Evolutionary conservation across 306 rosid species (phyloP), one percentile per base, ranked within the genome.

Genomic region (Lithocarpus polystachyus): DNA sequence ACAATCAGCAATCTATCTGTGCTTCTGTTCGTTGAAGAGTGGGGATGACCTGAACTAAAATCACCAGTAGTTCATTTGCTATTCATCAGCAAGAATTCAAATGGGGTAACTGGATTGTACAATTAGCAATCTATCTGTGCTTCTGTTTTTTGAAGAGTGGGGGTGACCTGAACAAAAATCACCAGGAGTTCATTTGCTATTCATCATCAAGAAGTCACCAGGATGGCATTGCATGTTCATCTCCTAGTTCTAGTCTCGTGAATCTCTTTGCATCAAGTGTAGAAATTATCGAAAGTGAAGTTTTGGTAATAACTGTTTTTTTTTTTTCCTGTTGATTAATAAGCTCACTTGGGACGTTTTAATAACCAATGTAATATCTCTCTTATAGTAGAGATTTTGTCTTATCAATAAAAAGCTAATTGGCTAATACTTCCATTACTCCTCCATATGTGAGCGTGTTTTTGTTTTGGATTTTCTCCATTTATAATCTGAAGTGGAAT

Each of bases 21-120:
- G 92, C 98, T 77, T 92, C 96, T 13, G 97, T 90, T 85, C 96
- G 93, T 80, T 94, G 83, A 92, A 67, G 35, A 61, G 75, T 68
- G 79, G 23, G 79, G 73, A 54, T 55, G 76, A 79, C 24, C 72
- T 31, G 59, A 74, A 19, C 17, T 15, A 11, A 62, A 33, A 18
- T n/a, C 78, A 52, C 55, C 17, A 12, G 22, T 22, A 71, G 35
- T 68, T 23, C 45, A 23, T 28, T 60, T 26, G 3, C n/a, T 60
- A 24, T 60, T 13, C 68, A 24, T 24, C 35, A 23, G 13, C 18
- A 60, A 60, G 18, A 24, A 24, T 19, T 26, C 90, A 73, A 84
- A 81, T 82, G 94, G 88, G 35, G 97, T 87, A 60, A 72, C 85
- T 4, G 93, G 83, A 65, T 86, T 92, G 86, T 85, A 90, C 92